Base-by-base conservation (phyloP, 2,329 filamentous ascomycete genomes). In the Trichoderma sp. region DNA sequence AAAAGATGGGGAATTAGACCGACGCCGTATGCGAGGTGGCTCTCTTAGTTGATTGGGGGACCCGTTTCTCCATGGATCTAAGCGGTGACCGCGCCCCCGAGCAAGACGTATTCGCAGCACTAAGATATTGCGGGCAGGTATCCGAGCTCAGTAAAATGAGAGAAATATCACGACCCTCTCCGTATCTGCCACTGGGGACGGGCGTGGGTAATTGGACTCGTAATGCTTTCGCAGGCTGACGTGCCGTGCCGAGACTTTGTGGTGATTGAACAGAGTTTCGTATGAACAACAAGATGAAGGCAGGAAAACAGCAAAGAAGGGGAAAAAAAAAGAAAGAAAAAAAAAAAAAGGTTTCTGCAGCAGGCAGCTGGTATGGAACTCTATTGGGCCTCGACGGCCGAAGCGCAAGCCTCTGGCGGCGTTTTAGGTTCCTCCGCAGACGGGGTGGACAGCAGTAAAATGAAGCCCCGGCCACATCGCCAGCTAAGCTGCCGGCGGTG, bases 121-220 rank as follows among this genome's bases (percentile, higher is more conserved):
- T 58, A 58, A 37, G 55, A 66, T 66, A 49, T 32, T 56, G 63
- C 52, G 63, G 63, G 63, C 54, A 66, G 63, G 63, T 66, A 66
- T 39, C 63, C 54, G 63, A 51, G 46, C 63, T 21, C 49, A 56
- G 63, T 58, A 49, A 66, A 66, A 66, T 66, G 54, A 66, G 52
- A 66, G 39, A 55, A 61, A 63, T 66, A 66, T 66, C 63, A 37
- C 54, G 46, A 54, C 5, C 49, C 49, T 39, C 60, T 64, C 46
- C 60, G 46, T 64, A 64, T 64, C 49, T 54, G 32, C 26, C 28
- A 32, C 28, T n/a, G 52, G 52, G 30, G 30, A 28, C 26, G 52
- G 30, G 26, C 52, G 26, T n/a, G 26, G 51, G 26, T 61, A 61
- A 61, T 61, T 61, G 32, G 46, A n/a, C 26, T 37, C 39, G 58